Conservation (phyloP, 805 yeast genomes). For the Cyberlindnera bimundalis region DNA sequence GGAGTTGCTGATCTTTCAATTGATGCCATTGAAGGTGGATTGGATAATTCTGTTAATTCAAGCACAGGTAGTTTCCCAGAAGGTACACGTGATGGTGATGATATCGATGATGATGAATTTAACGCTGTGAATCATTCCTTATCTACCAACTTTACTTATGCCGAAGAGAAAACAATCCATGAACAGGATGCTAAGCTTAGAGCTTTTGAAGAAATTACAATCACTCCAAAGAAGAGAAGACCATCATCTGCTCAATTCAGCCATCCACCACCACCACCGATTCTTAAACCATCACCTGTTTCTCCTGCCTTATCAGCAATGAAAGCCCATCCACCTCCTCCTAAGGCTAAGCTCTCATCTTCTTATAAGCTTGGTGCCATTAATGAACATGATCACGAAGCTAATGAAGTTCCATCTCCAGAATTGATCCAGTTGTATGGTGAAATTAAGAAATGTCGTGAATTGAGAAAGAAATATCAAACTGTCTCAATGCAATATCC, state of each 20-base stretch:
- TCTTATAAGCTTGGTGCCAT: constrained; percentile 44
- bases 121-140: constrained; percentile 21
- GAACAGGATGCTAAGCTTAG: constrained; percentile 66
- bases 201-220: constrained; percentile 43
- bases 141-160: constrained; percentile 58
- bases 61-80: background rate
- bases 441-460: constrained; percentile 63
- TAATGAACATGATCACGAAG: constrained; percentile 45
- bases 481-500: constrained; percentile 67
- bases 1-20: background rate
- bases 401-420: constrained; percentile 59
- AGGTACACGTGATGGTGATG: constrained; percentile 2
- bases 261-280: constrained; percentile 39
- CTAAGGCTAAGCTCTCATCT: constrained; percentile 22
- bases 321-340: constrained; percentile 41
- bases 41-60: background rate
- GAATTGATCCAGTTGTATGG: constrained; percentile 63
- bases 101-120: constrained; percentile 19
- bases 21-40: background rate
- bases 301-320: constrained; percentile 40
- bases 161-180: constrained; percentile 59
- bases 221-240: constrained; percentile 35
- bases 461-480: constrained; percentile 74
- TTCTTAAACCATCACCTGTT: constrained; percentile 16
- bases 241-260: constrained; percentile 34